These are phyloP conservation scores for Ulmus americana DNA, from an alignment of 331 rosid genomes.

Conservation along the genomic window DNA sequence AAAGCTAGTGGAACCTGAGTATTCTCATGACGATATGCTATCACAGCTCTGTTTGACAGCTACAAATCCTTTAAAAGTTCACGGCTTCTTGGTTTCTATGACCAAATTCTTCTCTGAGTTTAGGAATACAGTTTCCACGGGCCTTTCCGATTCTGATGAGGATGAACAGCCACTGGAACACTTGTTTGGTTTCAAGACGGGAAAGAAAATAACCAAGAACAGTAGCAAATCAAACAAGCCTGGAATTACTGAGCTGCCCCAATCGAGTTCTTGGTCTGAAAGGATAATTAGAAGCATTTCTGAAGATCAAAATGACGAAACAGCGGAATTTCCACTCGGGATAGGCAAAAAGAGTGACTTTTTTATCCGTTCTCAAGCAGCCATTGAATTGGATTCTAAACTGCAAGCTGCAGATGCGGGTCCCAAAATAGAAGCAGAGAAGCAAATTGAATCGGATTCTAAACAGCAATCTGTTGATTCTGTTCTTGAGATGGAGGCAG, in stretches of 20 bases:
- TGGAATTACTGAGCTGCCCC: conserved; percentile 19
- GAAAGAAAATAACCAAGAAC: conserved; percentile 25
- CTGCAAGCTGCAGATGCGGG: conserved; percentile 13
- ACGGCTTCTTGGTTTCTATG: conserved; percentile 20
- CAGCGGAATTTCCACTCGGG: conserved; percentile 16
- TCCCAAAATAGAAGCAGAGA: conserved; percentile 27
- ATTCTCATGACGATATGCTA: conserved; percentile 35
- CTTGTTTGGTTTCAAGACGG: conserved; percentile 27
- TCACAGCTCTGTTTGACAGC: conserved; percentile 46
- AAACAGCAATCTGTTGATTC: conserved; percentile 6
- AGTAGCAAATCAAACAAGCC: conserved; percentile 17
- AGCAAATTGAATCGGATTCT: neutral
- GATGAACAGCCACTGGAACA: conserved; percentile 28
- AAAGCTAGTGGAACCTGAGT: conserved; percentile 18
- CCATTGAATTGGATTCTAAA: conserved; percentile 12
- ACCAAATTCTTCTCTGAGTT: conserved; percentile 39
- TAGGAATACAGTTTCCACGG: conserved; percentile 32
- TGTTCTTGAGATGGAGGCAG: conserved; percentile 13
- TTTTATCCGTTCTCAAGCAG: conserved; percentile 15
- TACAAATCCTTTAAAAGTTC: conserved; percentile 32
- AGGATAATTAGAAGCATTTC: conserved; percentile 44
- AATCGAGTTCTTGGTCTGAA: conserved; percentile 60
- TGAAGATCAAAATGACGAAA: conserved; percentile 35
- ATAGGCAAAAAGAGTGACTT: conserved; percentile 13
- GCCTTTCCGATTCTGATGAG: conserved; percentile 23